Evolutionary conservation across 495 filamentous ascomycete genomes (phyloP), one percentile per base, ranked within the genome.

Genomic region (Hyaloscypha bicolor): DNA sequence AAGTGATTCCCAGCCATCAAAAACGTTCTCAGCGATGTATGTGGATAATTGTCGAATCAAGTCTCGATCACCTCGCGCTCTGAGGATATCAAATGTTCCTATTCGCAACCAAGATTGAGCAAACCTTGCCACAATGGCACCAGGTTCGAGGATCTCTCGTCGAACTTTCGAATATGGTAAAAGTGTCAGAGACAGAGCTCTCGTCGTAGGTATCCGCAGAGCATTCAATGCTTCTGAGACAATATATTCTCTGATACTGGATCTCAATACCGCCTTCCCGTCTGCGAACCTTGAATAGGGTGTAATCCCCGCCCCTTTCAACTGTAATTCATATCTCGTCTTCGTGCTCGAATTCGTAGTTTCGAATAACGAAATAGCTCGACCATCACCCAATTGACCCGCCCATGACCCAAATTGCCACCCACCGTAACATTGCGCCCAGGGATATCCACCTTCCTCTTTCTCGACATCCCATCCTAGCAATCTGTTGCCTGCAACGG

Each of bases 271-370:
- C 3, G 95, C 95, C 74, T 95, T 94, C 32, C 95, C 95, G 78
- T 99, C 95, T n/a, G 95, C 95, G 71, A 98, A 99, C 14, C 95
- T 90, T 25, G 91, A 95, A 76, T 98, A 99, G 0, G 95, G 95
- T 4, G 95, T 99, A 69, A 87, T 81, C 3, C 95, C 95, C 31
- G 95, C 94, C 29, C 95, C 95, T 78, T 96, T 99, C 57, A 99
- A 83, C 74, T 97, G 95, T 9, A 98, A 74, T 76, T 99, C 95
- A 75, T 95, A 97, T 5, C 93, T 85, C 19, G 71, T 80, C 1
- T 84, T 83, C 1, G 93, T 93, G 0, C 75, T 67, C 19, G 92
- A 88, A 74, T 97, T 97, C 14, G 88, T 96, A 31, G 86, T 81
- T 73, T 99, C 95, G 71, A 97, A 99, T 0, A 99, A 82, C 57